phyloP scores from a whole-genome alignment of 495 filamentous ascomycete species.

The Penicillium malachiteum region DNA sequence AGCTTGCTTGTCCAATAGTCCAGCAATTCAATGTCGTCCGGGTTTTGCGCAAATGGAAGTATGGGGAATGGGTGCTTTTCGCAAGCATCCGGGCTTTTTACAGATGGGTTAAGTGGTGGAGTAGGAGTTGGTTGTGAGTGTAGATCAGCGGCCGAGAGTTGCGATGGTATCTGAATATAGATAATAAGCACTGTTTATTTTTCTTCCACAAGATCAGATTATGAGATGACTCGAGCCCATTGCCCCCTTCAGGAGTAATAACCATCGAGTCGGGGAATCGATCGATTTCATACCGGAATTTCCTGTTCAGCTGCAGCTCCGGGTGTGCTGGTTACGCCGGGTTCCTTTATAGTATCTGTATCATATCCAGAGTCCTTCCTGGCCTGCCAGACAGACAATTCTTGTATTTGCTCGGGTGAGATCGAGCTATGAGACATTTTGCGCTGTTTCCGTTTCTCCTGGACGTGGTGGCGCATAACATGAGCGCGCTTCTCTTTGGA shows the following conservation, averaged over 20 bases:
- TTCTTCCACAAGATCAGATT: neutral
- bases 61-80: conserved; percentile 37
- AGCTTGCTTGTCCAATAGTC: conserved; percentile 40
- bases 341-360: conserved; percentile 5
- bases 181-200: neutral
- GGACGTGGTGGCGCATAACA: conserved; percentile 52
- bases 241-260: no score
- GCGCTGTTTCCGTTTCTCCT: conserved; percentile 43
- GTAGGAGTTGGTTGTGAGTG: conserved; percentile 7
- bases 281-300: conserved; percentile 23
- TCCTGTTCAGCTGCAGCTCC: conserved; percentile 6
- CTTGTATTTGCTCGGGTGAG: conserved; percentile 17
- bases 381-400: conserved; percentile 24
- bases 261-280: neutral
- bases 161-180: conserved; percentile 19
- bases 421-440: conserved; percentile 25
- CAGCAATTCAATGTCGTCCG: conserved; percentile 30
- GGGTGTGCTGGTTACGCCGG: neutral
- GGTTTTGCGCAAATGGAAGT: conserved; percentile 22
- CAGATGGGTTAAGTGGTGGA: conserved; percentile 19
- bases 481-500: conserved; percentile 48
- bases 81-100: conserved; percentile 33
- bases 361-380: conserved; percentile 15
- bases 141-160: conserved; percentile 15
- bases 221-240: no score